Evolutionary conservation across 805 yeast genomes (phyloP).

Genomic region (Candida pseudofarinosa): DNA sequence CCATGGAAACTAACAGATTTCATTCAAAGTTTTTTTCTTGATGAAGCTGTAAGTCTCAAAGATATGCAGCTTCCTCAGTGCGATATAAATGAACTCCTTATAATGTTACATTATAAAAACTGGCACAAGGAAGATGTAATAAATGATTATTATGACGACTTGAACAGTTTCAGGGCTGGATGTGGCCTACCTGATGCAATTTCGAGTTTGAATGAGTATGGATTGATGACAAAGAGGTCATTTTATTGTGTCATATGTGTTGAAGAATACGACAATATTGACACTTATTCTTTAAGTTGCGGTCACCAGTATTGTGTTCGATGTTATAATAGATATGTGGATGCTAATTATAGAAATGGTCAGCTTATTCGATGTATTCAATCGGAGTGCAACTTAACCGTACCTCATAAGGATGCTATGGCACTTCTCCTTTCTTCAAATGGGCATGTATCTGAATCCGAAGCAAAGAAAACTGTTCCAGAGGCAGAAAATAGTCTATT

Average conservation of each 20-base stretch:
- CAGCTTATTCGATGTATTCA: conserved; percentile 63
- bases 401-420: conserved; percentile 41
- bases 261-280: conserved; percentile 38
- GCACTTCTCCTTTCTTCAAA: background rate
- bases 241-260: conserved; percentile 71
- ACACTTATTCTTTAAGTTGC: conserved; percentile 56
- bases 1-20: conserved; percentile 26
- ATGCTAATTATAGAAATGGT: conserved; percentile 39
- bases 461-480: background rate
- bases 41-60: conserved; percentile 18
- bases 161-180: conserved; percentile 3
- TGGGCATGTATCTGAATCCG: background rate
- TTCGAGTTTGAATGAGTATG: conserved; percentile 19
- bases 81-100: conserved; percentile 25
- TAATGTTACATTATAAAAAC: conserved; percentile 32
- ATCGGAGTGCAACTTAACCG: conserved; percentile 43
- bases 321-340: conserved; percentile 65
- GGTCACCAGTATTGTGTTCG: conserved; percentile 63
- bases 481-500: conserved; percentile 26
- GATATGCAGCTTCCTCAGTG: conserved; percentile 24
- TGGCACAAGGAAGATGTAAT: conserved; percentile 41
- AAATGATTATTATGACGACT: conserved; percentile 31
- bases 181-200: conserved; percentile 19
- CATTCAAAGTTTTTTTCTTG: conserved; percentile 20
- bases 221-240: conserved; percentile 7